A percentile compares a stretch with the other conserved stretches of the same genome.
Evolutionary conservation across 768 basidiomycete genomes (phyloP).

Genomic region (Kwoniella pini): DNA sequence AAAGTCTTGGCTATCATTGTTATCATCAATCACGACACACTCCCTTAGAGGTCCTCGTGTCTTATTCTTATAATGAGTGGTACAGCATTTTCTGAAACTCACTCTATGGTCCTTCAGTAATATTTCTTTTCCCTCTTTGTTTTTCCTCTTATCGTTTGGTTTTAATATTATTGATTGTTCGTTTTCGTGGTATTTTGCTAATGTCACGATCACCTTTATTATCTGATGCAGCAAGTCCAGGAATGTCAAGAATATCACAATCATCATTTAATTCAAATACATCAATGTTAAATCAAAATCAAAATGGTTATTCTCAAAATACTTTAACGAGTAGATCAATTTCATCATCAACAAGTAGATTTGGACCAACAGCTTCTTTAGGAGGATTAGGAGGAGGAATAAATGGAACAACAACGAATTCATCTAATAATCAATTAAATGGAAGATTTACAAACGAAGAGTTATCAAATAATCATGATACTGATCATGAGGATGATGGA

Average conservation of each 20-base stretch:
- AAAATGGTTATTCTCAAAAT: not conserved
- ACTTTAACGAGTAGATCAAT: not conserved
- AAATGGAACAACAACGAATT: not conserved
- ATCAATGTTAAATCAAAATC: not conserved
- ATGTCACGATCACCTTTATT: conserved; percentile 10
- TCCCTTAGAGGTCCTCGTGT: too few species aligned
- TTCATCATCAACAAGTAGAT: not conserved
- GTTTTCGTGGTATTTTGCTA: too few species aligned
- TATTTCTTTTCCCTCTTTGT: too few species aligned
- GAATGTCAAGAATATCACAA: conserved; percentile 13
- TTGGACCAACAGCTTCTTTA: conserved; percentile 3
- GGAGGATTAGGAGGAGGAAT: not conserved
- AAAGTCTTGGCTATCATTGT: too few species aligned
- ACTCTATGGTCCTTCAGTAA: too few species aligned
- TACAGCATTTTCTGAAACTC: too few species aligned
- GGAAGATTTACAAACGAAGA: conserved; percentile 2
- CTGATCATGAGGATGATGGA: conserved; percentile 52
- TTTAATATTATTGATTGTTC: too few species aligned
- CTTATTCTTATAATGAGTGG: too few species aligned
- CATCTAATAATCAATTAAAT: not conserved
- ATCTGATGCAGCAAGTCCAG: conserved; percentile 9
- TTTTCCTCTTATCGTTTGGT: too few species aligned
- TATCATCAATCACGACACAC: too few species aligned
- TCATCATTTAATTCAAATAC: not conserved
- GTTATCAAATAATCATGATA: conserved; percentile 20